Evolutionary conservation across 192 early-diverging fungal species (phyloP).

Genomic region (Linnemannia schmuckeri): DNA sequence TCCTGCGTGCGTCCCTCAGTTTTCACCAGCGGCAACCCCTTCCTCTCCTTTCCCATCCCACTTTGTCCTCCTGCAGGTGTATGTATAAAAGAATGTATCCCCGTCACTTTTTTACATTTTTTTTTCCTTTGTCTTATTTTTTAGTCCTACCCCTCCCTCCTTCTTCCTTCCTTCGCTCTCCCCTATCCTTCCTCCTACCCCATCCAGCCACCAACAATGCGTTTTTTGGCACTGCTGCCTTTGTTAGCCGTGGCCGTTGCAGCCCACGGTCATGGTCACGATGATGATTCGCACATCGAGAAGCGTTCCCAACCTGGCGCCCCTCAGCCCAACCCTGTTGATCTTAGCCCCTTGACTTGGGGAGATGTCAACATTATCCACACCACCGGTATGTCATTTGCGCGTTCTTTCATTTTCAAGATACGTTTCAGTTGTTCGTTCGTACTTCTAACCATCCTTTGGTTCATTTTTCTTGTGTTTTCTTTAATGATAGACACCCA

Average conservation of each 20-base stretch:
- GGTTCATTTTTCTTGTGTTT: background rate
- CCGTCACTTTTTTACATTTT: background rate
- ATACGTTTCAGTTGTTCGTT: background rate
- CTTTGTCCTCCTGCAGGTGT: background rate
- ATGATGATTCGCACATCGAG: background rate
- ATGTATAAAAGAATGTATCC: background rate
- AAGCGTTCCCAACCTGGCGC: constrained; percentile 48
- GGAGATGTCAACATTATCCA: constrained; percentile 64
- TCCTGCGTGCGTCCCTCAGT: background rate
- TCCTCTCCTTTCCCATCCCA: background rate
- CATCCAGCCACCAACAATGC: constrained; percentile 1
- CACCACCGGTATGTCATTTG: constrained; percentile 49
- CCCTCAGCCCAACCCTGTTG: constrained; percentile 8
- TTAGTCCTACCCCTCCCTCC: background rate
- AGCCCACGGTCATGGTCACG: constrained; percentile 1
- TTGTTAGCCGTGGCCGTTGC: constrained; percentile 19
- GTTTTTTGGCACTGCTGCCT: constrained; percentile 5
- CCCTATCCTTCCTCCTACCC: background rate
- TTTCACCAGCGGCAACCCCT: background rate
- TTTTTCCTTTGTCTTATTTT: background rate
- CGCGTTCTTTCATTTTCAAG: background rate
- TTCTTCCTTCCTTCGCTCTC: background rate
- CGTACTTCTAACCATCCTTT: too few species aligned
- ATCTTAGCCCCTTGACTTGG: constrained; percentile 55
- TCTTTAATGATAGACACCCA: constrained; percentile 31